Percentiles rank a stretch among this genome's conserved stretches.
phyloP scores from a whole-genome alignment of 371 early-diverging fungal genomes.

The Nosema muscidifuracis region DNA sequence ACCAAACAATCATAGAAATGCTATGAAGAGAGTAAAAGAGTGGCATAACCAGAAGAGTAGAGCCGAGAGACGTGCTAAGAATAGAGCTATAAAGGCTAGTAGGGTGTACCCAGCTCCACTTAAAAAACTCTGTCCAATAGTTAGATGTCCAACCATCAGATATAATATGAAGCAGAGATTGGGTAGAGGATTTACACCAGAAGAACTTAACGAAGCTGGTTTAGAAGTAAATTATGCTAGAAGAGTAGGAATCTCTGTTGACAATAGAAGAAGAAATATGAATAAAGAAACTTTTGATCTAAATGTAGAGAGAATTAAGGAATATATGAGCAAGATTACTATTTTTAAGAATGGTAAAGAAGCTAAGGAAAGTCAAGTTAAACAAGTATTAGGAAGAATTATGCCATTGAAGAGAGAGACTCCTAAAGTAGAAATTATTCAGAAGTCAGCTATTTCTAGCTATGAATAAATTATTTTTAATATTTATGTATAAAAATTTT shows the following conservation, averaged over 20 bases:
- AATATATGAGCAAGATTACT: slow-evolving; percentile 68
- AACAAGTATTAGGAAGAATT: slow-evolving; percentile 54
- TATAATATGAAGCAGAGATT: slow-evolving; percentile 96
- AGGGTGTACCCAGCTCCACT: slow-evolving; percentile 87
- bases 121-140: slow-evolving; percentile 90
- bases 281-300: slow-evolving; percentile 82
- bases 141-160: slow-evolving; percentile 87
- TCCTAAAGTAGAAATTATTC: slow-evolving; percentile 44
- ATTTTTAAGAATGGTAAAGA: slow-evolving; percentile 52
- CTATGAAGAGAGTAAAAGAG: slow-evolving; percentile 90
- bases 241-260: slow-evolving; percentile 90
- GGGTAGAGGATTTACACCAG: slow-evolving; percentile 95
- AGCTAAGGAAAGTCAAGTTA: slow-evolving; percentile 50
- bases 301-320: slow-evolving; percentile 90
- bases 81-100: slow-evolving; percentile 85
- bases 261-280: slow-evolving; percentile 90
- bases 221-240: slow-evolving; percentile 83
- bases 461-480: slow-evolving; percentile 27
- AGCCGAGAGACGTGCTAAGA: slow-evolving; percentile 77
- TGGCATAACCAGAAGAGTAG: slow-evolving; percentile 97
- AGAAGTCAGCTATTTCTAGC: slow-evolving; percentile 41
- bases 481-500: no score
- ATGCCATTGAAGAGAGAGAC: slow-evolving; percentile 50
- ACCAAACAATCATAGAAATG: slow-evolving; percentile 94
- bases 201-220: slow-evolving; percentile 91